phyloP scores from a whole-genome alignment of 495 filamentous ascomycete species.

The Immersiella caudata region DNA sequence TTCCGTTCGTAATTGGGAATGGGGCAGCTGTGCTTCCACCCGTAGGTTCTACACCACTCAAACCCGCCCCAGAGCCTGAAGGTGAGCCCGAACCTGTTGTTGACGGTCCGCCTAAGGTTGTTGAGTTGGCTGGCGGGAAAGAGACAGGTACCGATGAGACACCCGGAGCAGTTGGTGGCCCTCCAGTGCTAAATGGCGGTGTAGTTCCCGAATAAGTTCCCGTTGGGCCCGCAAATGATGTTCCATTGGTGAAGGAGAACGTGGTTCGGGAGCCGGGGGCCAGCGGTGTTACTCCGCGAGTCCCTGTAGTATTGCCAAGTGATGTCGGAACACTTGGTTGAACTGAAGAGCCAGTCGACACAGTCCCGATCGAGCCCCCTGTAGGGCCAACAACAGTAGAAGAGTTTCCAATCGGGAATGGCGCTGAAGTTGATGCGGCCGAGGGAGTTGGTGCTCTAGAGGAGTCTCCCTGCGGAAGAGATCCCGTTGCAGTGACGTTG shows the following conservation, averaged over 20 bases:
- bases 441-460: background rate
- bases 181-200: background rate
- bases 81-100: too few species aligned
- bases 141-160: background rate
- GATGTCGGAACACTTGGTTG: background rate
- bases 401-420: conserved; percentile 20
- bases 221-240: conserved; percentile 11
- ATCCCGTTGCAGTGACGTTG: background rate
- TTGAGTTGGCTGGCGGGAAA: conserved; percentile 3
- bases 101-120: too few species aligned
- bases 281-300: background rate
- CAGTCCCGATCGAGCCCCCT: background rate
- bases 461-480: background rate
- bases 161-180: background rate
- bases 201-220: background rate
- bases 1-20: conserved; percentile 21
- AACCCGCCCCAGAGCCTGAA: background rate
- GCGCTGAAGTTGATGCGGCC: background rate
- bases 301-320: background rate
- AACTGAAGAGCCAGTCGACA: background rate
- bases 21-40: conserved; percentile 8
- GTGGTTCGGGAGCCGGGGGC: background rate
- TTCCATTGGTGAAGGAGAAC: conserved; percentile 22
- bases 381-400: conserved; percentile 8
- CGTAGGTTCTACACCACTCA: background rate